A percentile compares a stretch with the other conserved stretches of the same genome.
These are phyloP conservation scores for Apiospora sp. DNA, from an alignment of 2,329 filamentous ascomycete genomes.

Conservation along the genomic window DNA sequence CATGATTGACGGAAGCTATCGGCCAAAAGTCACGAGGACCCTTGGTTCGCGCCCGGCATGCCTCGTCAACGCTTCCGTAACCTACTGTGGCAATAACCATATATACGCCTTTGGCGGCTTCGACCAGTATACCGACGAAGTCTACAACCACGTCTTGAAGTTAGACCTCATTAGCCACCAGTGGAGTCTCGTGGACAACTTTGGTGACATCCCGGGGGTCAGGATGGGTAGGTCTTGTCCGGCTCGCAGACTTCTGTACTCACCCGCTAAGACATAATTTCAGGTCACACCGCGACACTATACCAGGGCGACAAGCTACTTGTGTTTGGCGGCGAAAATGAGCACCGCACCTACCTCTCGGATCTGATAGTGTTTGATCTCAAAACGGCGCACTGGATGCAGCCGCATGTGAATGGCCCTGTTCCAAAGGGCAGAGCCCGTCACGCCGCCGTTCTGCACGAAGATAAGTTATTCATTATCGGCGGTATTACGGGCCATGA, in stretches of 20 bases:
- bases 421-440: conserved; percentile 89
- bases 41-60: conserved; percentile 87
- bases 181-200: conserved; percentile 97
- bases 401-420: conserved; percentile 84
- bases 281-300: conserved; percentile 92
- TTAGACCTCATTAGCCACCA: conserved; percentile 87
- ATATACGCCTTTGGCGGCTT: conserved; percentile 99
- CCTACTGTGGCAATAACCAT: conserved; percentile 96
- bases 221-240: conserved; percentile 77
- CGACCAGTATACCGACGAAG: conserved; percentile 98
- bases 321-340: conserved; percentile 97
- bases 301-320: conserved; percentile 96
- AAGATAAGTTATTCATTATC: conserved; percentile 95
- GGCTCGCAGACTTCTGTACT: neutral
- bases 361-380: conserved; percentile 97
- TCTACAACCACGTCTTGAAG: conserved; percentile 96
- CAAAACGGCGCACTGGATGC: conserved; percentile 93
- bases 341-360: conserved; percentile 93
- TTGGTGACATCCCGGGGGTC: conserved; percentile 95
- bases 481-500: conserved; percentile 95
- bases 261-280: conserved; percentile 22
- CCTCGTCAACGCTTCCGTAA: conserved; percentile 96
- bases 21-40: conserved; percentile 82
- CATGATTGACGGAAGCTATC: conserved; percentile 74
- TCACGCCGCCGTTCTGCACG: conserved; percentile 92